Conservation (phyloP, 352 stramenopile species). For the Phytophthora capsici region DNA sequence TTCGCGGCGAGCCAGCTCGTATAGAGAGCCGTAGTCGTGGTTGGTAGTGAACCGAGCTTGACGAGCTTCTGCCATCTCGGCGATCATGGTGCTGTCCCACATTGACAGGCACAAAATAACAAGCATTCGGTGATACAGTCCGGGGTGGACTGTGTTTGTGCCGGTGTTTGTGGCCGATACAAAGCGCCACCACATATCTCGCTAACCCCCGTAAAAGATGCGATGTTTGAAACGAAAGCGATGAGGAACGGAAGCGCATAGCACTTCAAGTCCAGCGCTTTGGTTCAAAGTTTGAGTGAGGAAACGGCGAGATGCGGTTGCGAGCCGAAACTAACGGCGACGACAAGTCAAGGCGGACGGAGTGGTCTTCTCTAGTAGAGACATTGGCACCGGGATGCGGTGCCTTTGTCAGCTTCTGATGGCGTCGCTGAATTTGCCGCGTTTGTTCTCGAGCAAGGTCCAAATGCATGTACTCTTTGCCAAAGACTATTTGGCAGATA, state of each 20-base stretch:
- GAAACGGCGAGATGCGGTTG: background rate
- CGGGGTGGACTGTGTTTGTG: conserved; percentile 33
- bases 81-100: background rate
- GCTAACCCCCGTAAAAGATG: conserved; percentile 27
- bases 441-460: conserved; percentile 3
- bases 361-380: no score
- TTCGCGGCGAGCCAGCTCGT: background rate
- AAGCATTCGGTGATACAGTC: conserved; percentile 29
- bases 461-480: background rate
- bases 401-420: conserved; percentile 19
- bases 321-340: background rate
- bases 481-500: no score
- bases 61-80: no score
- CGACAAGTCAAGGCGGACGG: background rate
- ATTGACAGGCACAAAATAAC: background rate
- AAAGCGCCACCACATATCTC: conserved; percentile 21
- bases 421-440: background rate
- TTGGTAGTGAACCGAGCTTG: no score
- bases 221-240: conserved; percentile 7
- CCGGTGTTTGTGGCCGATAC: conserved; percentile 30
- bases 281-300: background rate
- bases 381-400: background rate
- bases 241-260: background rate
- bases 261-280: conserved; percentile 10
- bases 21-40: background rate